Evolutionary conservation across 495 filamentous ascomycete species (phyloP).

Genomic region (Darksidea phi): DNA sequence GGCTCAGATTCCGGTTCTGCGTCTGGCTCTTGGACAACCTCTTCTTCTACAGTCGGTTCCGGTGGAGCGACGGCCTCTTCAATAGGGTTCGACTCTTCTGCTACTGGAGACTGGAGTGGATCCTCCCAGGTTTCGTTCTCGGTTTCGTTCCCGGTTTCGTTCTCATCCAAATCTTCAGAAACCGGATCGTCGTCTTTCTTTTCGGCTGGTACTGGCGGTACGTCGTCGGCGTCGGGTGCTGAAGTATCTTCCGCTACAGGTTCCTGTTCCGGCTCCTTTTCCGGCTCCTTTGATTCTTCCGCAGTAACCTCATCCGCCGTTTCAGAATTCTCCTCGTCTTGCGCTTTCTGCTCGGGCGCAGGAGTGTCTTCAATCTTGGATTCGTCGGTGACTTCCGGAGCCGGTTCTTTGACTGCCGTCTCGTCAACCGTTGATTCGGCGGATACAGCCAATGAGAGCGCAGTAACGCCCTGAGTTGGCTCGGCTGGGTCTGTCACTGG

Average conservation of each 20-base stretch:
- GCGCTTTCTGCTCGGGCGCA: neutral
- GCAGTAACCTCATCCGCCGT: neutral
- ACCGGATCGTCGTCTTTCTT: neutral
- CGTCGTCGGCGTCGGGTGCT: neutral
- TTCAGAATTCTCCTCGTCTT: constrained; percentile 3
- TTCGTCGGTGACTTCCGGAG: neutral
- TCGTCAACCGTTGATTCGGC: constrained; percentile 9
- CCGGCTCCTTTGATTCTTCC: constrained; percentile 3
- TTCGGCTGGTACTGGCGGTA: too few species aligned
- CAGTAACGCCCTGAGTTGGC: constrained; percentile 8
- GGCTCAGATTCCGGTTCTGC: constrained; percentile 4
- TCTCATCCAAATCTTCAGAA: too few species aligned
- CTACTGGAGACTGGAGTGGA: too few species aligned
- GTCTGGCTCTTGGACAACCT: neutral
- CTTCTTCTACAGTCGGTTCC: neutral
- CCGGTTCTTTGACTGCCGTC: neutral
- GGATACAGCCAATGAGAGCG: constrained; percentile 7
- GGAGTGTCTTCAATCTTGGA: neutral
- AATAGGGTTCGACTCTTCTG: too few species aligned
- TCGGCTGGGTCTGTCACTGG: constrained; percentile 17
- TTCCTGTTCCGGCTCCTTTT: too few species aligned
- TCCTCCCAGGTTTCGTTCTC: too few species aligned
- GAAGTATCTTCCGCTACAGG: neutral
- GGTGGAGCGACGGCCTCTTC: neutral
- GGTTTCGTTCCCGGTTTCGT: too few species aligned